Evolutionary conservation across 805 yeast species (phyloP).

Genomic region (Middelhovenomyces tepae): DNA sequence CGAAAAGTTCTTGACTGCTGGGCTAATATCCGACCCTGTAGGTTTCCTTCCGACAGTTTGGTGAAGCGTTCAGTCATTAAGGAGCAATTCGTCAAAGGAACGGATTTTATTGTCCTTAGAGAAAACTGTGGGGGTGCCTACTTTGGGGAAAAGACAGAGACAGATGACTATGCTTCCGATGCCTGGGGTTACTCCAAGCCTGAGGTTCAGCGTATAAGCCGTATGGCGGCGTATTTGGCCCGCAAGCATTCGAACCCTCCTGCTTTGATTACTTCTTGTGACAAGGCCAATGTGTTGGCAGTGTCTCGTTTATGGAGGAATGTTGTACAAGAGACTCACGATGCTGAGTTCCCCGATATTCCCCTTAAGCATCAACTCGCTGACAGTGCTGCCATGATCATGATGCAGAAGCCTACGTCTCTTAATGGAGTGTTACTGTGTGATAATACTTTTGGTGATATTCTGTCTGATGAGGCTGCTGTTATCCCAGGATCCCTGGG

Average conservation of each 20-base stretch:
- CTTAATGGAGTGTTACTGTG: conserved; percentile 80
- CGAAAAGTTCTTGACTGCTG: conserved; percentile 79
- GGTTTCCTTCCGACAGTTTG: conserved; percentile 71
- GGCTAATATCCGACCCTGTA: conserved; percentile 89
- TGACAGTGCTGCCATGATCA: conserved; percentile 93
- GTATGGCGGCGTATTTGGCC: conserved; percentile 91
- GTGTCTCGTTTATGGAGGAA: conserved; percentile 86
- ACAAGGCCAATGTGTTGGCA: conserved; percentile 86
- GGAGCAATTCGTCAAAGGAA: conserved; percentile 69
- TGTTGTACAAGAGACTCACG: conserved; percentile 69
- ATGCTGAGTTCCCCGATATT: conserved; percentile 73
- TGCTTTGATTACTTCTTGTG: conserved; percentile 80
- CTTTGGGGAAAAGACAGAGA: conserved; percentile 51
- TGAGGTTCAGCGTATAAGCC: conserved; percentile 1
- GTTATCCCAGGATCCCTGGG: conserved; percentile 92
- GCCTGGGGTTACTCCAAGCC: conserved; percentile 1
- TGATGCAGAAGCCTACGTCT: conserved; percentile 73
- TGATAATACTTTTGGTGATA: conserved; percentile 87
- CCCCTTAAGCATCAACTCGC: conserved; percentile 76
- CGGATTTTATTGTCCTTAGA: conserved; percentile 80
- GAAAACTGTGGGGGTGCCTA: conserved; percentile 93
- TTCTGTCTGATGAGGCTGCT: conserved; percentile 89
- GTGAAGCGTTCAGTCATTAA: conserved; percentile 76
- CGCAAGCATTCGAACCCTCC: conserved; percentile 72
- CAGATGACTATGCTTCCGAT: neutral